Conservation (phyloP, 306 rosid species). For the Astragalus glycyphyllos region DNA sequence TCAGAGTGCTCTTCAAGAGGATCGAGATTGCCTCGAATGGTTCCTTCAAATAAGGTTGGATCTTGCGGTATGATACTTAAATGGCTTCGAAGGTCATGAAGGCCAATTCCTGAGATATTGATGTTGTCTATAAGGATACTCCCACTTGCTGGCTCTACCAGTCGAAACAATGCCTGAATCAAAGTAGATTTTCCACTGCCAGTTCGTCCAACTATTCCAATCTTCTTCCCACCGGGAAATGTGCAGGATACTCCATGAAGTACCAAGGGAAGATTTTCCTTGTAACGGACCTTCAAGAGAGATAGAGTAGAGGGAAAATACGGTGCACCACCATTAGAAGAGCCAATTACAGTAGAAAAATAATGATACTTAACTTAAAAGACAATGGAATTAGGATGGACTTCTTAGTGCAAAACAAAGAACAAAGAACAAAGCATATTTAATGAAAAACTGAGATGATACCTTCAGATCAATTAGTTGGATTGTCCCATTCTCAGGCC, state of each 20-base stretch:
- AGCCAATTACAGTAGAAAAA: conserved; percentile 17
- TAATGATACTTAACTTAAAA: neutral
- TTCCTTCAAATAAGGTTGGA: conserved; percentile 96
- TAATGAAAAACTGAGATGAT: conserved; percentile 30
- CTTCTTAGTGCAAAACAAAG: conserved; percentile 24
- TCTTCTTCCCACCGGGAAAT: conserved; percentile 92
- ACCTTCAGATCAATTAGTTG: conserved; percentile 82
- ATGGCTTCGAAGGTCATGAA: conserved; percentile 90
- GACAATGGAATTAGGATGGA: neutral
- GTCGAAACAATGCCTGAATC: conserved; percentile 91
- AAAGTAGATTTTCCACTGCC: conserved; percentile 97
- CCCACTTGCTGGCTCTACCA: conserved; percentile 81
- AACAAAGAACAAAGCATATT: conserved; percentile 22
- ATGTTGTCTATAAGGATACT: conserved; percentile 80
- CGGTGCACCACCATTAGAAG: conserved; percentile 19
- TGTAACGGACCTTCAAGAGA: conserved; percentile 78
- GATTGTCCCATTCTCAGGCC: conserved; percentile 91
- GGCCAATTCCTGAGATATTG: conserved; percentile 78
- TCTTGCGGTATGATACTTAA: conserved; percentile 97
- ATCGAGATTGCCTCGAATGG: conserved; percentile 83
- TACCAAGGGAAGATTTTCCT: conserved; percentile 90
- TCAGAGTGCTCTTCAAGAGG: conserved; percentile 92
- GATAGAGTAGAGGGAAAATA: neutral
- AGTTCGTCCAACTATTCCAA: conserved; percentile 95
- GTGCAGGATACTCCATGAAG: conserved; percentile 81